Percentiles rank a stretch among this genome's conserved stretches.
These are phyloP conservation scores for Anaeramoeba flamelloides DNA, from an alignment of 78 protist genomes.

Conservation along the genomic window DNA sequence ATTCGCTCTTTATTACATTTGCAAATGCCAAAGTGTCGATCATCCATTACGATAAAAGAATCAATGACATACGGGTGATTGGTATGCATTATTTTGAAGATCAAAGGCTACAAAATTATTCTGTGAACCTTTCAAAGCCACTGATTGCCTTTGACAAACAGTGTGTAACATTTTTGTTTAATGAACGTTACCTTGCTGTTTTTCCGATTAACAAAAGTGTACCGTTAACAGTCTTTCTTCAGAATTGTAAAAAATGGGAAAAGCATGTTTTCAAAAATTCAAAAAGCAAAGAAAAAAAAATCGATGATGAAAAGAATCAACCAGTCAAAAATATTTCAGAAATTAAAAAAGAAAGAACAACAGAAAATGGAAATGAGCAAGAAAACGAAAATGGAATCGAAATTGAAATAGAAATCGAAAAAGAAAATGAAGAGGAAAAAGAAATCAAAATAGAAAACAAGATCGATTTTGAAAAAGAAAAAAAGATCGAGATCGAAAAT, in stretches of 20 bases:
- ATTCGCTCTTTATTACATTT: background rate
- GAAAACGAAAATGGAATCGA: background rate
- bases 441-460: background rate
- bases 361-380: background rate
- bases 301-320: background rate
- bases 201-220: too few species aligned
- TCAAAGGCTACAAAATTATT: background rate
- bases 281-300: background rate
- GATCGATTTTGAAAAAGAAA: background rate
- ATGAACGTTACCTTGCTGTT: too few species aligned
- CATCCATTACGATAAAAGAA: background rate
- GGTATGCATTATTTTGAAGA: constrained; percentile 2
- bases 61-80: background rate
- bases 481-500: background rate
- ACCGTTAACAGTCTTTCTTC: too few species aligned
- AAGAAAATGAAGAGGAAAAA: background rate
- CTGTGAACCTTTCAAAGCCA: too few species aligned
- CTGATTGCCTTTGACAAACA: too few species aligned
- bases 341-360: background rate
- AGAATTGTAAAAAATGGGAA: background rate
- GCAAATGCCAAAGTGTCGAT: background rate
- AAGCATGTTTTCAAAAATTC: background rate
- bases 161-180: too few species aligned
- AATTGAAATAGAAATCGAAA: background rate
- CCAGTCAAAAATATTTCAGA: background rate